Conservation (phyloP, 768 basidiomycete species). For the Xerocomellus amylosporus region DNA sequence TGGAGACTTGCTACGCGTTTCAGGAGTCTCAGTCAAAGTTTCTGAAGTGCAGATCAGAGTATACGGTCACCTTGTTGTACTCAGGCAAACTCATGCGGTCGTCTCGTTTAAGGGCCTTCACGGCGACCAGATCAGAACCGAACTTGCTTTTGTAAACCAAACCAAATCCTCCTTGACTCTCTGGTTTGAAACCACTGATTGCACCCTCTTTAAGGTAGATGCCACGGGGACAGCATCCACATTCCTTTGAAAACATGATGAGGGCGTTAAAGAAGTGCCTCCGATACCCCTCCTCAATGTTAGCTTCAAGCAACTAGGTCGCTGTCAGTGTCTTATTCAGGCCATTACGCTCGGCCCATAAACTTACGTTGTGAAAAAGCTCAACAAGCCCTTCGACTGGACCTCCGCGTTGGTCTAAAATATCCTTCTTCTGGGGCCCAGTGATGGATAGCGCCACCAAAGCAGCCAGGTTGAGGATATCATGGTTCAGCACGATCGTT, state of each 20-base stretch:
- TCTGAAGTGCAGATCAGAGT: neutral
- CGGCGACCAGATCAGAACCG: conserved; percentile 26
- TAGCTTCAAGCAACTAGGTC: conserved; percentile 22
- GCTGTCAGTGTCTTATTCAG: conserved; percentile 1
- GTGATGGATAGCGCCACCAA: conserved; percentile 13
- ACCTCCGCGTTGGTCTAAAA: neutral
- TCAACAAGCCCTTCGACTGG: conserved; percentile 17
- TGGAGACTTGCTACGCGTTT: conserved; percentile 20
- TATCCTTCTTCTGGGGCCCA: neutral
- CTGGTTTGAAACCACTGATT: conserved; percentile 6
- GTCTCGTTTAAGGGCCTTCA: conserved; percentile 17
- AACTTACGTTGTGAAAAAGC: conserved; percentile 26
- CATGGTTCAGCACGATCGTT: conserved; percentile 12
- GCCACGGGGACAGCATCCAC: conserved; percentile 18
- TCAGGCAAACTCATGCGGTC: neutral
- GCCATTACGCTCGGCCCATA: neutral
- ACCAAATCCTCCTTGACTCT: conserved; percentile 23
- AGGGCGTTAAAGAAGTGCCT: conserved; percentile 17
- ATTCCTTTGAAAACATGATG: conserved; percentile 19
- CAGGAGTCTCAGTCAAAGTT: neutral
- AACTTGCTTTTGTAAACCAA: conserved; percentile 17
- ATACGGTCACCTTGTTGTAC: conserved; percentile 19
- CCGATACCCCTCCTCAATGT: conserved; percentile 18
- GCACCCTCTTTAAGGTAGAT: conserved; percentile 6
- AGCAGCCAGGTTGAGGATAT: conserved; percentile 21